Evolutionary conservation across 371 early-diverging fungal genomes (phyloP).

Genomic region (Parasitella parasitica): DNA sequence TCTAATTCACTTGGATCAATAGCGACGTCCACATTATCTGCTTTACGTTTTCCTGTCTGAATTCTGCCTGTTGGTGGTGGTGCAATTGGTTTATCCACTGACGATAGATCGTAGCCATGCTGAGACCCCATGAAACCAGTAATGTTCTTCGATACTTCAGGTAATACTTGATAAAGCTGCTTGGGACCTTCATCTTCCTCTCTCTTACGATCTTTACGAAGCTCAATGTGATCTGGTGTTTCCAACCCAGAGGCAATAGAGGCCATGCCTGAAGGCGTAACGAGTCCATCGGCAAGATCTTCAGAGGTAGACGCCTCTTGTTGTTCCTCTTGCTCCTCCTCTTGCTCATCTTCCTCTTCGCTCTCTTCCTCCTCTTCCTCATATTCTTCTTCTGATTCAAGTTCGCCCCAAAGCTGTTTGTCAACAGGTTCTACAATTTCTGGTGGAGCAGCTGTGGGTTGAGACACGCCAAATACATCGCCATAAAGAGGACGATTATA

Average conservation of each 20-base stretch:
- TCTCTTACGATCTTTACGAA: slow-evolving; percentile 74
- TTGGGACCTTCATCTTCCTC: slow-evolving; percentile 67
- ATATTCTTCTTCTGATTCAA: slow-evolving; percentile 70
- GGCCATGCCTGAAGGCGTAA: slow-evolving; percentile 87
- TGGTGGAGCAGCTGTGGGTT: slow-evolving; percentile 46
- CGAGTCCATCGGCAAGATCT: slow-evolving; percentile 67
- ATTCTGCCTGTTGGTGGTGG: slow-evolving; percentile 14
- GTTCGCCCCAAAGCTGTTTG: slow-evolving; percentile 80
- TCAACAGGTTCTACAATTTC: slow-evolving; percentile 71
- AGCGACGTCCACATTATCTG: slow-evolving; percentile 66
- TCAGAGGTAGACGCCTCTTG: slow-evolving; percentile 34
- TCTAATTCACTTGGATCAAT: slow-evolving; percentile 79
- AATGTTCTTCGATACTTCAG: slow-evolving; percentile 73
- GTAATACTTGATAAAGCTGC: slow-evolving; percentile 87
- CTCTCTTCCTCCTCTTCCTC: slow-evolving; percentile 61
- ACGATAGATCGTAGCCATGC: slow-evolving; percentile 83
- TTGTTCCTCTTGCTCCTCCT: slow-evolving; percentile 51
- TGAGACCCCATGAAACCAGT: slow-evolving; percentile 94
- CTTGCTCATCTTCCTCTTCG: slow-evolving; percentile 66
- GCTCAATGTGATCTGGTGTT: slow-evolving; percentile 90
- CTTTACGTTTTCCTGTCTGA: slow-evolving; percentile 50
- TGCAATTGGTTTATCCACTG: slow-evolving; percentile 32
- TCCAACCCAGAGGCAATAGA: slow-evolving; percentile 84
- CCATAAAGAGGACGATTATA: slow-evolving; percentile 94
- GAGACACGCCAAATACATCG: slow-evolving; percentile 84